These are phyloP conservation scores for Asparagopsis taxiformis DNA, from an alignment of 31 red algal genomes.

Conservation along the genomic window DNA sequence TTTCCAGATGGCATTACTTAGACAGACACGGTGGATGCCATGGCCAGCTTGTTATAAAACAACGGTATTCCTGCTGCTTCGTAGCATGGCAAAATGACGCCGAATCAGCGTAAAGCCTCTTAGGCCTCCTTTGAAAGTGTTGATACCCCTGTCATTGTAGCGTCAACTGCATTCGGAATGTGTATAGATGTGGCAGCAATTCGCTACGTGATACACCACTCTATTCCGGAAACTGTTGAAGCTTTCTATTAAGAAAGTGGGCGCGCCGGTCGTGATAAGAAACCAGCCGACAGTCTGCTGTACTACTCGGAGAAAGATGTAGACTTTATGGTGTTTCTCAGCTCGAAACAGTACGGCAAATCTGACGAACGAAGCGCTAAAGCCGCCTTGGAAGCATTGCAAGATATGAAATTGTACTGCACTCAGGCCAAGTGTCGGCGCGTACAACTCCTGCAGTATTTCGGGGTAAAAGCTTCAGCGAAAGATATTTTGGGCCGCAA, in stretches of 20 bases:
- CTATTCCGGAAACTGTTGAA: constrained; percentile 72
- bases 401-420: constrained; percentile 60
- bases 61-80: constrained; percentile 15
- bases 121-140: constrained; percentile 49
- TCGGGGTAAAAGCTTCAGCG: constrained; percentile 62
- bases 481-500: constrained; percentile 35
- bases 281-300: constrained; percentile 41
- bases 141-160: constrained; percentile 50
- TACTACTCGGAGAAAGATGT: constrained; percentile 56
- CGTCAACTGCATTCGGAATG: constrained; percentile 90
- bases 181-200: constrained; percentile 78
- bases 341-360: background rate
- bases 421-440: constrained; percentile 62
- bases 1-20: constrained; percentile 49
- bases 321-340: constrained; percentile 15
- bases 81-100: constrained; percentile 46
- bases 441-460: constrained; percentile 61
- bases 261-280: constrained; percentile 82
- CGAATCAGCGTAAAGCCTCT: constrained; percentile 16
- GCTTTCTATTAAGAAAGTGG: constrained; percentile 91
- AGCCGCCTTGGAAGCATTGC: constrained; percentile 3
- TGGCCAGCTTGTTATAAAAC: constrained; percentile 15
- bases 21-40: constrained; percentile 14
- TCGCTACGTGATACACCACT: constrained; percentile 78
- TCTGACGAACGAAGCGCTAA: constrained; percentile 13